Percentiles rank a stretch among this genome's conserved stretches.
phyloP scores from a whole-genome alignment of 2,329 filamentous ascomycete genomes.

The Neonectria ditissima region DNA sequence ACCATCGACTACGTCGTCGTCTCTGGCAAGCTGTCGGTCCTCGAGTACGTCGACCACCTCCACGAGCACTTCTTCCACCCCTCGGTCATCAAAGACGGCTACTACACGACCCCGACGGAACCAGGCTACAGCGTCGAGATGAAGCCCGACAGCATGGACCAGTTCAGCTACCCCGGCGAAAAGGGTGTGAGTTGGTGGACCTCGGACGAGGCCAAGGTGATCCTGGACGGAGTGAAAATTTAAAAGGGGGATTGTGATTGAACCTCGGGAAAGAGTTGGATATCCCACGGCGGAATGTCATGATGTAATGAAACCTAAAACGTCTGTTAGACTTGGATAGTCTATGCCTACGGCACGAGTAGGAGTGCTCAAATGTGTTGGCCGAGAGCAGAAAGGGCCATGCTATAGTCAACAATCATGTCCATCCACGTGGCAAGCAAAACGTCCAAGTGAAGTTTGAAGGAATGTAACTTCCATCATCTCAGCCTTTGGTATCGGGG shows the following conservation, averaged over 20 bases:
- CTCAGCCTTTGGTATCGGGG: background rate
- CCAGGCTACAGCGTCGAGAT: conserved; percentile 94
- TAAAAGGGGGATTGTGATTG: conserved; percentile 44
- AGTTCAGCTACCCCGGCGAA: conserved; percentile 80
- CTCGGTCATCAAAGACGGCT: conserved; percentile 82
- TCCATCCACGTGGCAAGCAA: background rate
- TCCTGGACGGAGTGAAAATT: conserved; percentile 73
- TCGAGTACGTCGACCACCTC: conserved; percentile 93
- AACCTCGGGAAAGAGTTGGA: conserved; percentile 4
- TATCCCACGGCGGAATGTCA: conserved; percentile 5
- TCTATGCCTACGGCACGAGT: conserved; percentile 8
- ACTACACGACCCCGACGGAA: conserved; percentile 86
- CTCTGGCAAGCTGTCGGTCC: conserved; percentile 80
- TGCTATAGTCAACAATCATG: background rate
- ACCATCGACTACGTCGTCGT: conserved; percentile 95
- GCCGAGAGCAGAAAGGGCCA: background rate
- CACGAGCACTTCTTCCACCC: conserved; percentile 94
- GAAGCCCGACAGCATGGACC: conserved; percentile 88
- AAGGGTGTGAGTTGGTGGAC: conserved; percentile 88
- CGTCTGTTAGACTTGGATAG: conserved; percentile 13
- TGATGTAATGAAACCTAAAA: conserved; percentile 24
- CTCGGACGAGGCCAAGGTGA: conserved; percentile 80
- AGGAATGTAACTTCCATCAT: background rate
- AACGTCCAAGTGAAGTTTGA: background rate
- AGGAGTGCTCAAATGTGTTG: conserved; percentile 1